These are phyloP conservation scores for Leptodermis oblonga DNA, from an alignment of 257 asterid species.

Conservation along the genomic window DNA sequence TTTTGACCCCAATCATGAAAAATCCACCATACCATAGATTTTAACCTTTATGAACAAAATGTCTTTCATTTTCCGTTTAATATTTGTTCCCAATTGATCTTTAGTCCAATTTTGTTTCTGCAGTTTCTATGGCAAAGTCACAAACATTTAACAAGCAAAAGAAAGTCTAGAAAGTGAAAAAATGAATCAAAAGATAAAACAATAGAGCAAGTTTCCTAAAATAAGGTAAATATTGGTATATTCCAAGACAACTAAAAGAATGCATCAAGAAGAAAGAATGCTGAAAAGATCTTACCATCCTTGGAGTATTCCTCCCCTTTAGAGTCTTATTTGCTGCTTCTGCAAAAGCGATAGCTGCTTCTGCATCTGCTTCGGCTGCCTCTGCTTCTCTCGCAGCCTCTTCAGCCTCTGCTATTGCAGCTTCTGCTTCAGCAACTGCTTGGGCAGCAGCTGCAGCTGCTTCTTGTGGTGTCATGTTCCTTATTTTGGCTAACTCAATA, in stretches of 20 bases:
- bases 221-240: not conserved
- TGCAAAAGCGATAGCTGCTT: slow-evolving; percentile 90
- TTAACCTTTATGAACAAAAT: not conserved
- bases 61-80: not conserved
- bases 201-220: not conserved
- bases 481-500: slow-evolving; percentile 62
- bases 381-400: slow-evolving; percentile 92
- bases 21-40: not conserved
- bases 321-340: slow-evolving; percentile 80
- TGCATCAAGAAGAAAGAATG: not conserved
- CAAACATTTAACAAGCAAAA: not conserved
- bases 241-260: not conserved
- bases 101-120: not conserved
- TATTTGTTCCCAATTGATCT: not conserved
- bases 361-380: slow-evolving; percentile 94
- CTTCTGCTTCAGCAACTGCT: slow-evolving; percentile 97
- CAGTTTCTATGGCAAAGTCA: not conserved
- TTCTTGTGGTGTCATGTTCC: slow-evolving; percentile 70
- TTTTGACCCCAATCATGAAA: not conserved
- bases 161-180: not conserved
- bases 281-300: slow-evolving; percentile 45
- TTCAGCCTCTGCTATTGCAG: slow-evolving; percentile 93
- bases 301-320: slow-evolving; percentile 58
- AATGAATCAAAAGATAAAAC: not conserved
- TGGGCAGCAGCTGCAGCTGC: slow-evolving; percentile 94